Conservation (phyloP, 768 basidiomycete species). For the Lactarius indigo region DNA sequence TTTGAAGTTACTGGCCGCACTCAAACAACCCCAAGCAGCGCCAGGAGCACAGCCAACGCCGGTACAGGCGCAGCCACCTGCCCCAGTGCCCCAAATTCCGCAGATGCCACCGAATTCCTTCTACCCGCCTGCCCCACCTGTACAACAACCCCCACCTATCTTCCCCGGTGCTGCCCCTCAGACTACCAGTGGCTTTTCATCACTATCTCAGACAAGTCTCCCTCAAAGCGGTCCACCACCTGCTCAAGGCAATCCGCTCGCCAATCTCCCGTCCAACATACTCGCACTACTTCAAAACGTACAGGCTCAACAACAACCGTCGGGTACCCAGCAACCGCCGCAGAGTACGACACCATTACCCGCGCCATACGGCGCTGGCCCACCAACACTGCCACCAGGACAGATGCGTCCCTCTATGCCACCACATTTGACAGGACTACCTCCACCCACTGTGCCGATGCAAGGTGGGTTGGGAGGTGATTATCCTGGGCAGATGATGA, state of each 20-base stretch:
- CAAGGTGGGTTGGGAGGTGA: constrained; percentile 23
- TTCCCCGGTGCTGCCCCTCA: constrained; percentile 19
- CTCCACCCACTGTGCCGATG: constrained; percentile 27
- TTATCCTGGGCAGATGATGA: constrained; percentile 65
- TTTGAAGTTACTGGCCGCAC: constrained; percentile 61
- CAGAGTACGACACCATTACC: constrained; percentile 14
- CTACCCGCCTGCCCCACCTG: constrained; percentile 41
- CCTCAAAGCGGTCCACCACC: constrained; percentile 19
- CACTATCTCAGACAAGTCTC: constrained; percentile 17
- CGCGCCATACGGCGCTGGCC: constrained; percentile 22
- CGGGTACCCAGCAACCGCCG: constrained; percentile 24
- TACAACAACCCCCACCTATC: constrained; percentile 29
- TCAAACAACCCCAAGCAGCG: constrained; percentile 63
- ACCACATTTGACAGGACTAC: constrained; percentile 41
- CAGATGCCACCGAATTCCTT: constrained; percentile 36
- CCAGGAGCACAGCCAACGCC: constrained; percentile 37
- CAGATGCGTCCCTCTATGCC: constrained; percentile 46
- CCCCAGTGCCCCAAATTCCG: constrained; percentile 28
- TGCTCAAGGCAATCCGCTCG: constrained; percentile 14
- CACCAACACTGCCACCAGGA: constrained; percentile 35
- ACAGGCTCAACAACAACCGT: constrained; percentile 25
- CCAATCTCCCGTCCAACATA: constrained; percentile 22
- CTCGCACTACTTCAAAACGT: constrained; percentile 23
- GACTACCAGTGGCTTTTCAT: constrained; percentile 21
- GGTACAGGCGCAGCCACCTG: constrained; percentile 28